phyloP scores from a whole-genome alignment of 257 asterid species.

The Lycium barbarum region DNA sequence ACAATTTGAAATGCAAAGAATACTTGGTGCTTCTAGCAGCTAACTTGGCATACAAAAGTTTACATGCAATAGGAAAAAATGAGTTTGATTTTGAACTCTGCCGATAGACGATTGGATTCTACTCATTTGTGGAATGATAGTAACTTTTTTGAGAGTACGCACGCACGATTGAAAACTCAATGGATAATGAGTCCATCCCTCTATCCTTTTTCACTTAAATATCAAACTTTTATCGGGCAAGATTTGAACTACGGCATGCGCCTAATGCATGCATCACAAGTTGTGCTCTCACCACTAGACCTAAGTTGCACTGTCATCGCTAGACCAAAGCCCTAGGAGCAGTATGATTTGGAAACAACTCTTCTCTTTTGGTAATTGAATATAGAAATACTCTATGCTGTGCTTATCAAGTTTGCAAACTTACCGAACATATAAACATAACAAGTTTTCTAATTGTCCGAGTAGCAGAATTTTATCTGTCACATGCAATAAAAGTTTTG shows the following conservation, averaged over 20 bases:
- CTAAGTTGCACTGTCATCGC: background rate
- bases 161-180: background rate
- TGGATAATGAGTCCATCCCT: background rate
- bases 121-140: background rate
- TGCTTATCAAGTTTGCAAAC: constrained; percentile 3
- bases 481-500: background rate
- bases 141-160: background rate
- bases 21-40: background rate
- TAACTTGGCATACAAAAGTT: background rate
- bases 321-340: background rate
- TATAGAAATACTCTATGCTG: background rate
- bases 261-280: background rate
- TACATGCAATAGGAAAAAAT: background rate
- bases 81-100: background rate
- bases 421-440: background rate
- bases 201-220: background rate
- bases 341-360: background rate
- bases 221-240: background rate
- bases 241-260: background rate
- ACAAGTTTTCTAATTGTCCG: background rate
- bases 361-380: background rate
- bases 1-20: background rate
- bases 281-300: background rate
- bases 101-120: background rate
- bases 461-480: background rate